These are phyloP conservation scores for Helminthosporium solani DNA, from an alignment of 2,329 filamentous ascomycete genomes.

Conservation along the genomic window DNA sequence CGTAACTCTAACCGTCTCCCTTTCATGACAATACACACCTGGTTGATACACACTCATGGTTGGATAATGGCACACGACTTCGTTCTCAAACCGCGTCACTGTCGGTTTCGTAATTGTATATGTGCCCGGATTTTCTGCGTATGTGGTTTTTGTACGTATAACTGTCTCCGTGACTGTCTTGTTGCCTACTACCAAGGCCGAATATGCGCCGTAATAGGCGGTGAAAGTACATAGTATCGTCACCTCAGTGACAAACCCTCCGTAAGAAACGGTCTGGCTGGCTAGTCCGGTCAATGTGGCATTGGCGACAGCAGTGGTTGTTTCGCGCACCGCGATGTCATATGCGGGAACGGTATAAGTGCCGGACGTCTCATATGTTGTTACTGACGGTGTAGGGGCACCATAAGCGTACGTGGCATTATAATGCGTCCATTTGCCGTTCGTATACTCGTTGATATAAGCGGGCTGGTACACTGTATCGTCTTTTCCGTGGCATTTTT, in stretches of 20 bases:
- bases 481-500: conserved; percentile 17
- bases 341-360: conserved; percentile 32
- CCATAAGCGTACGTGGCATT: conserved; percentile 23
- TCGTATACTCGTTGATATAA: conserved; percentile 31
- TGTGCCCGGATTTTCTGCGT: conserved; percentile 22
- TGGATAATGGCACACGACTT: conserved; percentile 27
- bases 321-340: conserved; percentile 23
- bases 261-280: conserved; percentile 28
- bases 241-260: conserved; percentile 23
- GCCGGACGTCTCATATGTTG: conserved; percentile 31
- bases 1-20: conserved; percentile 37
- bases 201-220: conserved; percentile 24
- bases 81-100: conserved; percentile 27
- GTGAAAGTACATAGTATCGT: conserved; percentile 27
- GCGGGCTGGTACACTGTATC: conserved; percentile 22
- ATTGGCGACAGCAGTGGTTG: conserved; percentile 23
- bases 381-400: conserved; percentile 26
- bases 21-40: conserved; percentile 30
- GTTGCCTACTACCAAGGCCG: conserved; percentile 16
- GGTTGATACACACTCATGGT: conserved; percentile 25
- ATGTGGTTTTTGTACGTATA: conserved; percentile 26
- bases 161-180: conserved; percentile 25
- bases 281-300: conserved; percentile 23
- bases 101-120: conserved; percentile 39
- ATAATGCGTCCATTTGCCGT: conserved; percentile 32